Conservation (phyloP, 2,329 filamentous ascomycete species). For the Mycosphaerella sp. region DNA sequence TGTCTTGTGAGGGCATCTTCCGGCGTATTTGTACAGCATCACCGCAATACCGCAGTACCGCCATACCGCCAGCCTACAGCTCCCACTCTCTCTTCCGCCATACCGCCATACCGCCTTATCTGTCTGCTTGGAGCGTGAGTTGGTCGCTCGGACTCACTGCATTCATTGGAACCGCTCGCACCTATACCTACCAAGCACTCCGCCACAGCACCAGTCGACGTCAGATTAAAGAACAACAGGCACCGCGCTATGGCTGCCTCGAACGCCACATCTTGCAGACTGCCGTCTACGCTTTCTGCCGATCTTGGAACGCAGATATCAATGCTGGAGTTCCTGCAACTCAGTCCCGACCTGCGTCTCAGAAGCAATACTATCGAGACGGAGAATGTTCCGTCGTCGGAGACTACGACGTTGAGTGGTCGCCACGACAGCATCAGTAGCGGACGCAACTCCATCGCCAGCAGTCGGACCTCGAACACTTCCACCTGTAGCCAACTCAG, state of each 20-base stretch:
- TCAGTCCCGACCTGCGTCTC: constrained; percentile 8
- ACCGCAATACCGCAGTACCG: constrained; percentile 5
- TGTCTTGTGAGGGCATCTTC: too few relatives aligned
- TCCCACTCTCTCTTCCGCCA: too few relatives aligned
- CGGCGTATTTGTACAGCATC: constrained; percentile 9
- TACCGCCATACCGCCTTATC: neutral
- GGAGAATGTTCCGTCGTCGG: constrained; percentile 10
- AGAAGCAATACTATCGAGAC: neutral
- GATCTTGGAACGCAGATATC: constrained; percentile 7
- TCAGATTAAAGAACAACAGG: constrained; percentile 3
- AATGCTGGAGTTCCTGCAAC: constrained; percentile 9
- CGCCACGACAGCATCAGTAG: constrained; percentile 16
- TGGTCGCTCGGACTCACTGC: constrained; percentile 5
- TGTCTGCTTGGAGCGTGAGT: constrained; percentile 4
- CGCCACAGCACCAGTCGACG: neutral
- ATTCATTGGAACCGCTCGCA: constrained; percentile 1
- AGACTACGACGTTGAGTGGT: constrained; percentile 13
- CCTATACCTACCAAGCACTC: too few relatives aligned
- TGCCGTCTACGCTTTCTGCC: constrained; percentile 2
- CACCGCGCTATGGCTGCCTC: constrained; percentile 7
- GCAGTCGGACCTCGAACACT: constrained; percentile 15
- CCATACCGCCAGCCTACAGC: too few relatives aligned
- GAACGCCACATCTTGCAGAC: constrained; percentile 7
- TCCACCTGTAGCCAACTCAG: constrained; percentile 8
- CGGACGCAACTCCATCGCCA: constrained; percentile 15